Evolutionary conservation across 2,329 filamentous ascomycete species (phyloP), one percentile per base, ranked within the genome.

Genomic region (Diaporthe helianthi): DNA sequence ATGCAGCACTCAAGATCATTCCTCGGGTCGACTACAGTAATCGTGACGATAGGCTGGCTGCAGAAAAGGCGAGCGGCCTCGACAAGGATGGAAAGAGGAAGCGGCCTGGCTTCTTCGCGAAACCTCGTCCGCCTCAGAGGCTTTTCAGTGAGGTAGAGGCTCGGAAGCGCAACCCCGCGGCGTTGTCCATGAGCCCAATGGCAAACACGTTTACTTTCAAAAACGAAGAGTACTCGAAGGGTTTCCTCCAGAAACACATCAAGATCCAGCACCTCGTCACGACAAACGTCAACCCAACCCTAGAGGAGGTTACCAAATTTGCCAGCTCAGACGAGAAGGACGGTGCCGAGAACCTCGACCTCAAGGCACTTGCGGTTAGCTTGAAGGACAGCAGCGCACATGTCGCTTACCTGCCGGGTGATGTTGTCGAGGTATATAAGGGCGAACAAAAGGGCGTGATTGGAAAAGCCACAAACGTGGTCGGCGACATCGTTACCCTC

Each of bases 221-320:
- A 78, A 90, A 90, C 52, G 95, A 99, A 33, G 92, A 93, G 55
- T 99, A 98, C 74, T 88, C 96, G 70, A 93, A 97, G 75, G 96
- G 96, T 2, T 98, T 97, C 81, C 88, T 97, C 71, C 90, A 97
- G 76, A 98, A 97, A 80, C 93, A 97, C 72, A 92, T 97, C 83
- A 97, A 95, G 80, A 91, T 98, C 70, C 93, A 95, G 76, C 89
- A 92, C 76, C 84, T 99, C 36, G 86, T 88, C n/a, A 91, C 93
- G 36, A 94, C 94, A 74, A 92, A 97, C 74, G 94, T 99, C 68
- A 97, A 97, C 77, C 96, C 96, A 0, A 93, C 92, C 1, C 86
- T 99, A 33, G 96, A 98, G 77, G 96, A 99, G 79, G 93, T 98
- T 55, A 97, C 94, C n/a, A 92, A 90, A 76, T 98, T 99, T 78